Conservation (phyloP, 2,329 filamentous ascomycete species). For the Chaetomiaceae sp. region DNA sequence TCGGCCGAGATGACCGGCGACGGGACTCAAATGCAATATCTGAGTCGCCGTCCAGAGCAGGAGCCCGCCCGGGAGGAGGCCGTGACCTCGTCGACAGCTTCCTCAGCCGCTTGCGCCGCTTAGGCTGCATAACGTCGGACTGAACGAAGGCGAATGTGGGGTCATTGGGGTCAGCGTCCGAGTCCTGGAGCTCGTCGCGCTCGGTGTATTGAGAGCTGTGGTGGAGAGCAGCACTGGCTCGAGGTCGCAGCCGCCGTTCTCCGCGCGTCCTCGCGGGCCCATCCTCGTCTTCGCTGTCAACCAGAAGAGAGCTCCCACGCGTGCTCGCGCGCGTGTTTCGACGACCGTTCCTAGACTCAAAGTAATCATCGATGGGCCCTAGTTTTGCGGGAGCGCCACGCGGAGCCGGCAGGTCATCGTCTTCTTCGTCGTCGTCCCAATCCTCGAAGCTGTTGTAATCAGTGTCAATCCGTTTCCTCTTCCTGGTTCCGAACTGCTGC, state of each 20-base stretch:
- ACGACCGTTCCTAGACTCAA: conserved; percentile 1
- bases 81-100: conserved; percentile 5
- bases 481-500: conserved; percentile 8
- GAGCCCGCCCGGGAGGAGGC: background rate
- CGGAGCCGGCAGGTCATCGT: conserved; percentile 3
- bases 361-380: conserved; percentile 3
- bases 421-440: conserved; percentile 6
- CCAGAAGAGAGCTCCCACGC: conserved; percentile 12
- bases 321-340: conserved; percentile 16
- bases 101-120: conserved; percentile 10
- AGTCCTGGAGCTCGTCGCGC: conserved; percentile 27
- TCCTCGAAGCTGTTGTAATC: conserved; percentile 12
- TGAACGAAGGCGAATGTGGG: conserved; percentile 23
- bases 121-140: conserved; percentile 24
- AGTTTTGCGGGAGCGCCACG: conserved; percentile 7
- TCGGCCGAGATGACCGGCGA: conserved; percentile 45
- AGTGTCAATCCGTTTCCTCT: conserved; percentile 18
- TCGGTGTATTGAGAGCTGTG: conserved; percentile 18
- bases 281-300: conserved; percentile 16
- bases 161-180: conserved; percentile 22
- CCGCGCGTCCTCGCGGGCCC: background rate
- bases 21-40: conserved; percentile 48
- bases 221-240: conserved; percentile 4
- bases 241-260: conserved; percentile 5
- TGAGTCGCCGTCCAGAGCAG: conserved; percentile 13